Percentiles rank a stretch among this genome's conserved stretches.
These are phyloP conservation scores for Oxyria digyna DNA, from an alignment of 148 eudicot species.

Conservation along the genomic window DNA sequence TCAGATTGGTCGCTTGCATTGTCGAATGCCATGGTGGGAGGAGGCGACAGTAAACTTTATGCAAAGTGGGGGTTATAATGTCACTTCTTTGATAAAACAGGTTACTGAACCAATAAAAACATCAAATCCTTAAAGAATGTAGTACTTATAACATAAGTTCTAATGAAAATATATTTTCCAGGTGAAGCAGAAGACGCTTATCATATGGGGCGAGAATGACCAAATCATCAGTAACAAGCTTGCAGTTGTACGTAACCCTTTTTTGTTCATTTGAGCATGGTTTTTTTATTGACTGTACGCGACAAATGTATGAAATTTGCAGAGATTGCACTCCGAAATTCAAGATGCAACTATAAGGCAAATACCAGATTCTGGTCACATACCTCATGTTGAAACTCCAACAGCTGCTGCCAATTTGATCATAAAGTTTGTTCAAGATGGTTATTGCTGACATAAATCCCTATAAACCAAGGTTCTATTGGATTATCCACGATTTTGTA, in stretches of 20 bases:
- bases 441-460: not conserved
- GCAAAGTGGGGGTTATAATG: constrained; percentile 85
- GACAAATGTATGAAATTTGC: constrained; percentile 1
- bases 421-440: constrained; percentile 29
- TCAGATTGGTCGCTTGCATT: constrained; percentile 90
- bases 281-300: not conserved
- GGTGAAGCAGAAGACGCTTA: constrained; percentile 62
- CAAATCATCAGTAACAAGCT: constrained; percentile 66
- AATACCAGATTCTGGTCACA: constrained; percentile 81
- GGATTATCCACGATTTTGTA: no score
- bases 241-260: constrained; percentile 36
- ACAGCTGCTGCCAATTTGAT: constrained; percentile 45
- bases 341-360: constrained; percentile 57
- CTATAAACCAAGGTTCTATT: no score
- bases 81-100: constrained; percentile 43
- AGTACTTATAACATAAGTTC: no score
- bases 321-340: constrained; percentile 70
- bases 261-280: no score
- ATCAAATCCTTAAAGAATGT: no score
- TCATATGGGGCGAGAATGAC: constrained; percentile 90
- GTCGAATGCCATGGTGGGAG: constrained; percentile 85
- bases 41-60: constrained; percentile 82
- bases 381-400: constrained; percentile 86
- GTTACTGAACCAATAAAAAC: not conserved
- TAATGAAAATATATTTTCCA: constrained; percentile 11